Base-by-base conservation (phyloP, 2,329 filamentous ascomycete genomes). In the Ceratocystis papillata region DNA sequence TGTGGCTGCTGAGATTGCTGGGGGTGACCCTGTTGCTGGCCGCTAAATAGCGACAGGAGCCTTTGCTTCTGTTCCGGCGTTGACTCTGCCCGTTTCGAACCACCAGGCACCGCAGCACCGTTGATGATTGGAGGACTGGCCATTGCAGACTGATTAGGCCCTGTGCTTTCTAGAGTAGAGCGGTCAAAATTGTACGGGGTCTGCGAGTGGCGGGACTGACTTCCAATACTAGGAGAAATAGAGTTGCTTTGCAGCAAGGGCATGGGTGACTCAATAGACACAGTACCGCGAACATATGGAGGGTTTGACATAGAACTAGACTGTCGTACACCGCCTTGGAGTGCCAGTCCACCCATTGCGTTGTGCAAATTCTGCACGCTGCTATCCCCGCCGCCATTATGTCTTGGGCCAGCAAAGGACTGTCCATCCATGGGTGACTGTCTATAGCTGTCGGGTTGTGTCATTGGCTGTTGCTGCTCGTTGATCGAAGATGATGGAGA, bases 1-100 rank as follows among this genome's bases (percentile, higher is more conserved):
- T 45, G 53, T 12, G 57, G 41, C 50, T 63, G 59, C 20, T 20
- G 33, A 37, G 33, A 10, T 41, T 41, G 22, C 20, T 66, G 46
- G n/a, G 44, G 17, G 48, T 22, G 41, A 41, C 59, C 60, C 57
- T 53, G 55, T 28, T 62, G 48, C 50, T 53, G 50, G 28, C 41
- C 83, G 30, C 82, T 80, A 71, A 89, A 88, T 1, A 89, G 79
- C 4, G 85, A 87, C 12, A 89, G 77, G 3, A 82, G 75, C 65
- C 77, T 75, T 57, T 77, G 76, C 68, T 73, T 77, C 64, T 81
- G 79, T 50, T 76, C 81, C 22, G 73, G 41, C 2, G 67, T 72
- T 30, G 77, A 73, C 48, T 74, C 72, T 33, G 74, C 73, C 10
- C 73, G 73, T 57, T 75, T 74, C 25, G 71, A 66, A 10, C 71